Conservation (phyloP, 148 eudicot species). For the Drosera capensis region DNA sequence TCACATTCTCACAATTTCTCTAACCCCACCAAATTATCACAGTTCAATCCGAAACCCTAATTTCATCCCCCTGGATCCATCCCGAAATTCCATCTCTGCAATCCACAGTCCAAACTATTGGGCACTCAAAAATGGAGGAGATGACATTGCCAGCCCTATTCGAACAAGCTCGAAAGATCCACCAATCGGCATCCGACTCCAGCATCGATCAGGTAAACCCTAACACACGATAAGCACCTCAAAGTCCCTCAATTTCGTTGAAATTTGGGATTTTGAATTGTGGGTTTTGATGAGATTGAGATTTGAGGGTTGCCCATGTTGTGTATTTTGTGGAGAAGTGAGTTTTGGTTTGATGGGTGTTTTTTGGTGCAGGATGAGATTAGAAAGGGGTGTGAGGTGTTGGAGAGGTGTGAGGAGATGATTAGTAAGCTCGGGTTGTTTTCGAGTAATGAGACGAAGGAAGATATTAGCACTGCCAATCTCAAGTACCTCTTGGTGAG, state of each 20-base stretch:
- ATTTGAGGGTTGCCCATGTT: conserved; percentile 1
- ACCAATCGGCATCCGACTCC: conserved; percentile 26
- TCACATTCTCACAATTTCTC: too few species aligned
- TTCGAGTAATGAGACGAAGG: conserved; percentile 61
- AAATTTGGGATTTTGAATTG: neutral
- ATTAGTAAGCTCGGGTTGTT: conserved; percentile 49
- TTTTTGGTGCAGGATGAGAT: conserved; percentile 27
- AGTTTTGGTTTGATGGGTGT: too few species aligned
- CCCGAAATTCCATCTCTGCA: too few species aligned
- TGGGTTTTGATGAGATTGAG: neutral
- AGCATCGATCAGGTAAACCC: conserved; percentile 29
- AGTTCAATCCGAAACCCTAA: too few species aligned
- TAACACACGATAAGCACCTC: too few species aligned
- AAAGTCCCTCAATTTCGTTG: neutral
- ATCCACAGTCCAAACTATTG: too few species aligned
- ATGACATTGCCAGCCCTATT: conserved; percentile 41
- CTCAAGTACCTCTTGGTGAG: conserved; percentile 71
- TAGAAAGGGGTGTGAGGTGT: conserved; percentile 40
- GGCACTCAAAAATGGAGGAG: conserved; percentile 30
- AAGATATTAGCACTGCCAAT: conserved; percentile 66
- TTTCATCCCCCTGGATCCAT: too few species aligned
- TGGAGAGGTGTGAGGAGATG: conserved; percentile 62
- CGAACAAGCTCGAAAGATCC: conserved; percentile 44
- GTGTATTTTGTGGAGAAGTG: neutral
- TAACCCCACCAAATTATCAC: too few species aligned